Evolutionary conservation across 257 asterid genomes (phyloP).

Genomic region (Eustoma russellianum): DNA sequence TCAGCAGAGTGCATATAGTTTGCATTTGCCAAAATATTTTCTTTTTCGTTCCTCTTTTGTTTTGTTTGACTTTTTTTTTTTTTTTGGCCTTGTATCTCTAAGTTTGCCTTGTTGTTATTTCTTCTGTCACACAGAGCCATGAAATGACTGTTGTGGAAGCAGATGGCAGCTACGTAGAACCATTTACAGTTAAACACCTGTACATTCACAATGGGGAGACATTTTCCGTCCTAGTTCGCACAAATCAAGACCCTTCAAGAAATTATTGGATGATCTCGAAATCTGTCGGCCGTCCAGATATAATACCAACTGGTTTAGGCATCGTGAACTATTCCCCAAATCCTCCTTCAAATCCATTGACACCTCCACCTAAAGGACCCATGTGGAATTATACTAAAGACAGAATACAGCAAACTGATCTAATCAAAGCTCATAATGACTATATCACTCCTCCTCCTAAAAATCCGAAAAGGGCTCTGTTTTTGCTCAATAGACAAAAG

Average conservation of each 20-base stretch:
- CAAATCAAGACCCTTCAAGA: too few species aligned
- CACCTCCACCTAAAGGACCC: slow-evolving; percentile 51
- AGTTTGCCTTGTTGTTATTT: too few species aligned
- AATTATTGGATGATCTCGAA: too few species aligned
- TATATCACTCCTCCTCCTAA: slow-evolving; percentile 57
- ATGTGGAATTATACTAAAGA: slow-evolving; percentile 43
- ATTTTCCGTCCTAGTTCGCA: slow-evolving; percentile 62
- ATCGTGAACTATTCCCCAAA: slow-evolving; percentile 69
- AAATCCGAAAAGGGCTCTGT: slow-evolving; percentile 52
- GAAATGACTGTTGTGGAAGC: slow-evolving; percentile 73
- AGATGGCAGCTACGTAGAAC: slow-evolving; percentile 65
- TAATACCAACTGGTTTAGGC: slow-evolving; percentile 56
- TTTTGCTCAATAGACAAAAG: slow-evolving; percentile 85
- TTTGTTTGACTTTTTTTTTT: too few species aligned
- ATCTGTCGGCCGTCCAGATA: slow-evolving; percentile 41
- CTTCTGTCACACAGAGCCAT: slow-evolving; percentile 36
- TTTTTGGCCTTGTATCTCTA: too few species aligned
- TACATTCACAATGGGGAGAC: slow-evolving; percentile 70
- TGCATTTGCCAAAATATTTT: too few species aligned
- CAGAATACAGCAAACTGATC: slow-evolving; percentile 37
- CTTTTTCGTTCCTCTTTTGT: too few species aligned
- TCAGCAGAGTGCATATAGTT: too few species aligned
- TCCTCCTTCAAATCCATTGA: slow-evolving; percentile 48
- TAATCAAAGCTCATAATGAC: slow-evolving; percentile 39
- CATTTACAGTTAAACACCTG: slow-evolving; percentile 46